Base-by-base conservation (phyloP, 2,329 filamentous ascomycete genomes). In the Cordyceps cateniannulata region DNA sequence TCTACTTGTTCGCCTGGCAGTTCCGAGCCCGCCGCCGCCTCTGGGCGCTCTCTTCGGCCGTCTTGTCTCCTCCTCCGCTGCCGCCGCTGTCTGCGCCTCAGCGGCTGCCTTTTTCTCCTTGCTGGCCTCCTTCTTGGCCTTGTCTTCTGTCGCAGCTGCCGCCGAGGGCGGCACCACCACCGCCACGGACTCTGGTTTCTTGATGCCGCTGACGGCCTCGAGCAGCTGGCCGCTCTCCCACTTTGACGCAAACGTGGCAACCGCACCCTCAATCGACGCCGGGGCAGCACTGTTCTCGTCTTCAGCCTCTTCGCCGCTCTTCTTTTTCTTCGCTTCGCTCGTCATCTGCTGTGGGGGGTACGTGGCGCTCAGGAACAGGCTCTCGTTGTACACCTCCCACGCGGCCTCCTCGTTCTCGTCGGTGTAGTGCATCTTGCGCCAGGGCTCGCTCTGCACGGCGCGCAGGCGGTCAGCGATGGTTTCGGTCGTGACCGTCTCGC, bases 321-420 rank as follows among this genome's bases (percentile, higher is more conserved):
- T 45, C 49, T 10, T 53, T 58, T 22, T 59, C 40, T 27, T 55
- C 60, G 47, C 62, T 45, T 22, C 54, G 44, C 35, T 16, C 54
- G 45, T 42, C 27, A 29, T 6, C 68, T 64, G 9, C 62, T 65
- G 29, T 35, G 29, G n/a, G n/a, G n/a, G n/a, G n/a, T n/a, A n/a
- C n/a, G n/a, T 29, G 51, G 52, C 51, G 45, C n/a, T 57, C 12
- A 76, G 67, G 63, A 76, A 87, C 64, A 96, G 82, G 64, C 85
- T 87, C 66, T 89, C 84, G 62, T 87, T 82, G 72, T 92, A 96
- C 35, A 86, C 81, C 32, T 85, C 82, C 85, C 90, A 96, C 3
- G 91, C 87, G 62, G 85, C 83, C 64, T 86, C 81, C 60, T 86
- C 85, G 69, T 95, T 88, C 72, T 96, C 91, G 70, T 96, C 90